These are phyloP conservation scores for Rutstroemia sp. DNA, from an alignment of 2,329 filamentous ascomycete species.

Conservation along the genomic window DNA sequence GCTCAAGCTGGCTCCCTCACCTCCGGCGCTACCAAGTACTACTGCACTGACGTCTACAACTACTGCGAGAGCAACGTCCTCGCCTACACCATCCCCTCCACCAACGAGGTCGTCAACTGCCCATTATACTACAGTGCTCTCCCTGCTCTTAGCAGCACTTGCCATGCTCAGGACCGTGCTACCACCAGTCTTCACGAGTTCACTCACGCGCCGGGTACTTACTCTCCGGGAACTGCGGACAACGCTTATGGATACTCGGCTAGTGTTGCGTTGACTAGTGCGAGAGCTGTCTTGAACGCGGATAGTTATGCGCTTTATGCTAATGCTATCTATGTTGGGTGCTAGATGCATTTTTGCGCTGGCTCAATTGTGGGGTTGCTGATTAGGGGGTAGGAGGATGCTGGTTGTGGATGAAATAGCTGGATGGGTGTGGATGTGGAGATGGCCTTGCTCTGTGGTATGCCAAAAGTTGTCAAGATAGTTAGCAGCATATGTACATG, in stretches of 20 bases:
- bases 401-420: too few species aligned
- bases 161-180: conserved; percentile 59
- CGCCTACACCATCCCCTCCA: conserved; percentile 52
- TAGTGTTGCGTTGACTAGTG: conserved; percentile 36
- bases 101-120: conserved; percentile 54
- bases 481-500: too few species aligned
- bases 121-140: conserved; percentile 50
- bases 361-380: too few species aligned
- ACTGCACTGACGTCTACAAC: conserved; percentile 50
- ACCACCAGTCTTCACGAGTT: conserved; percentile 59
- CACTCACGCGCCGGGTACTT: conserved; percentile 51
- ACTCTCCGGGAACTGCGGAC: conserved; percentile 50
- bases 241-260: conserved; percentile 50
- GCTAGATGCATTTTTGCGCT: not conserved
- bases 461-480: too few species aligned
- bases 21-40: conserved; percentile 42
- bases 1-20: conserved; percentile 46
- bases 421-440: too few species aligned
- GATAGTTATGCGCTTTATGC: conserved; percentile 36
- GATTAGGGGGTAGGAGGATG: too few species aligned
- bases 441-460: too few species aligned
- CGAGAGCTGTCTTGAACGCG: conserved; percentile 54
- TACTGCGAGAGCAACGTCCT: conserved; percentile 45
- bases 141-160: conserved; percentile 40
- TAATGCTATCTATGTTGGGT: conserved; percentile 1